Base-by-base conservation (phyloP, 2,329 filamentous ascomycete genomes). In the Remersonia thermophila region DNA sequence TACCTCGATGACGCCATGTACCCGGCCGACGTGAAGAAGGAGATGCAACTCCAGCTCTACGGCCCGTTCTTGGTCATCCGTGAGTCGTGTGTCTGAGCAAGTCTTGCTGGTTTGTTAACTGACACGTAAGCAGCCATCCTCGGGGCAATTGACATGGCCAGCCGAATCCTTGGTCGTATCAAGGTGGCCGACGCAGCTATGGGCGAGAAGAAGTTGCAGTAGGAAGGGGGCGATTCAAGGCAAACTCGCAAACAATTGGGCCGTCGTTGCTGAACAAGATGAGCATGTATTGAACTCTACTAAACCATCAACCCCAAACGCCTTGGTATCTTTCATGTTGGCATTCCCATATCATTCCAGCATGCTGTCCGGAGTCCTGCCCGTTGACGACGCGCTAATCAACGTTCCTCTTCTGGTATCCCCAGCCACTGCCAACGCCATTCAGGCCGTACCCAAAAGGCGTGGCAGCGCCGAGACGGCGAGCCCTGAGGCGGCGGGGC, bases 401-500 rank as follows among this genome's bases (percentile, higher is more conserved):
- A 33, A 66, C 59, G 8, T 55, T 53, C 40, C 69, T 55, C 55
- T 75, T 74, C 17, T 67, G 58, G 40, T 73, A 73, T 2, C 71
- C 71, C 71, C 71, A 76, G 32, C 71, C 71, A 37, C 75, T 75
- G 7, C 71, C 71, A 2, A 56, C 51, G n/a, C 60, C 57, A 35
- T 61, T 64, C 17, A 72, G n/a, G 0, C 70, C 71, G 37, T 73
- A 69, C 1, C 69, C 71, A 42, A 76, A 47, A 0, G 71, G 71
- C 17, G 71, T 76, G 3, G 71, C 71, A 13, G 69, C 71, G 12
- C 71, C 71, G 30, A 76, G 55, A 2, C 62, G 54, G 30, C 69
- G 51, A 1, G 65, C 66, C 46, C 59, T 64, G 16, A 76, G 51
- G 38, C 71, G 55, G 44, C 60, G 61, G 1, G 75, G 74, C 48